phyloP scores from a whole-genome alignment of 805 yeast genomes.

The Yarrowia divulgata region DNA sequence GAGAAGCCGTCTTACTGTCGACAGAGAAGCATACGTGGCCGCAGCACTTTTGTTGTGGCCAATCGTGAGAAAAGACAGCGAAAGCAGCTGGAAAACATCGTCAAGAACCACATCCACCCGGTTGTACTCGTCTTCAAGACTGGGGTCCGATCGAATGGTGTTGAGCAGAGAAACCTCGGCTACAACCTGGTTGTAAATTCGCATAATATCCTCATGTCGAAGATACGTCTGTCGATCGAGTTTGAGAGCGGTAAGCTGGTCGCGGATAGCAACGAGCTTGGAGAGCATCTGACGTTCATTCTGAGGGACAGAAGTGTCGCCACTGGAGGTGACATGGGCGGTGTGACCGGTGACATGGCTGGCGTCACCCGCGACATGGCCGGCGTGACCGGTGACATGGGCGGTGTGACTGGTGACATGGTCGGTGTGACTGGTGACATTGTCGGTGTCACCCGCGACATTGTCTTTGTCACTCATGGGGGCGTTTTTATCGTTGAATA shows the following conservation, averaged over 20 bases:
- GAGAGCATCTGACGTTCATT: conserved; percentile 48
- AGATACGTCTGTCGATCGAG: conserved; percentile 50
- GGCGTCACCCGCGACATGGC: too few relatives aligned
- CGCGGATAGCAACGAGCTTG: conserved; percentile 47
- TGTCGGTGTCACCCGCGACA: too few relatives aligned
- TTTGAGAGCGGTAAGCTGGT: conserved; percentile 47
- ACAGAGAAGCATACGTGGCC: conserved; percentile 87
- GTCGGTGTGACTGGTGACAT: too few relatives aligned
- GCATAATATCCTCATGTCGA: conserved; percentile 49
- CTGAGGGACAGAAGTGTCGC: conserved; percentile 43
- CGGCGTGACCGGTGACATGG: neutral
- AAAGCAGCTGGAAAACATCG: conserved; percentile 86
- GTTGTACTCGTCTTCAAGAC: conserved; percentile 47
- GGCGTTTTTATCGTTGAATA: conserved; percentile 3
- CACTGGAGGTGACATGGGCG: neutral
- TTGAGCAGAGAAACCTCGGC: conserved; percentile 48
- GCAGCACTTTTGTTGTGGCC: conserved; percentile 92
- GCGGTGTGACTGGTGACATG: too few relatives aligned
- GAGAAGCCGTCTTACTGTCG: conserved; percentile 83
- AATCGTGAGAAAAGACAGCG: conserved; percentile 87
- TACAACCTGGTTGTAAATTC: conserved; percentile 47
- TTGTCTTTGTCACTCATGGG: neutral
- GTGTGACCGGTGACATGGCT: too few relatives aligned
- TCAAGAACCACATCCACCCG: conserved; percentile 77
- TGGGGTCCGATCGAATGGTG: conserved; percentile 48